Base-by-base conservation (phyloP, 164 flowering plant genomes). In the Tetrastigma voinierianum region DNA sequence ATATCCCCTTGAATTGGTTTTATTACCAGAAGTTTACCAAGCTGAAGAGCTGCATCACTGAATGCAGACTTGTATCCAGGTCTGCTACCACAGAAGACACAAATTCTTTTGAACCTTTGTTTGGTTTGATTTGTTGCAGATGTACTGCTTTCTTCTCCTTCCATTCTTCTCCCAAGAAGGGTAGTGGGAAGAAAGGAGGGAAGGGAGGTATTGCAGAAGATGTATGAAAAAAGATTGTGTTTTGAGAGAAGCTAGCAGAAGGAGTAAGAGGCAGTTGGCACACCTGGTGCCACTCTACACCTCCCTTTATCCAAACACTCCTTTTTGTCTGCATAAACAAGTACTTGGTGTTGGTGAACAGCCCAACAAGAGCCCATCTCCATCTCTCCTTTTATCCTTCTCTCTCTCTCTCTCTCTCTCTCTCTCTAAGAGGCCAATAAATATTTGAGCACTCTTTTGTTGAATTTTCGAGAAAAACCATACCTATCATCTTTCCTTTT, bases 51-150 rank as follows among this genome's bases (percentile, higher is more conserved):
- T 59, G 93, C 89, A 70, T 84, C 86, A 77, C 81, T 66, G 75
- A 82, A 88, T 58, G 83, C 59, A 70, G 85, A 64, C 66, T 78
- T 86, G 78, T 78, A 59, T 48, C 93, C 93, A 65, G 79, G 67
- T 73, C 86, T 86, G 57, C 93, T 88, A 2, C 93, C 93, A 81
- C 93, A 88, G 70, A 79, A 88, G 7, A 88, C 93, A 74, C 93
- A 88, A 46, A 88, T 78, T 67, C 81, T 83, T 75, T 73, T 82
- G 70, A 88, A 86, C 56, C 69, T 78, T 49, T 81, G 57, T 64
- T 47, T 77, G 20, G 65, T 68, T 67, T 76, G 78, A 70, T 64
- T 75, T 68, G 51, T 46, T 66, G 48, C 32, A 44, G 75, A 54
- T 60, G 47, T 51, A 51, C 51, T 32, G 40, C 6, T 77, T 70